Evolutionary conservation across 2,329 filamentous ascomycete genomes (phyloP).

Genomic region (Hypoxylon sp.): DNA sequence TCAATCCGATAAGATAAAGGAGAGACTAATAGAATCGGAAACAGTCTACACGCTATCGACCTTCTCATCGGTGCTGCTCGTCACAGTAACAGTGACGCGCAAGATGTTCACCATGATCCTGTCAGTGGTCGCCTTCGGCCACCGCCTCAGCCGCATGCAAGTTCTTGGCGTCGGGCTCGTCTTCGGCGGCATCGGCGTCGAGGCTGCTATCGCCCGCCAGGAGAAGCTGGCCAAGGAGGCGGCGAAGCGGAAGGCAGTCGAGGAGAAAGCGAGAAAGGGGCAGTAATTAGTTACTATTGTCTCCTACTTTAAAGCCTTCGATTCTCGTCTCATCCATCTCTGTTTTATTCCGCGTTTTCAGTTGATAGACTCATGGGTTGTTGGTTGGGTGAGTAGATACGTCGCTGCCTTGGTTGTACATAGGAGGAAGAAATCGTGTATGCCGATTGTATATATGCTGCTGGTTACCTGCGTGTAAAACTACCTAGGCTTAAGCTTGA

Average conservation of each 20-base stretch:
- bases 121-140: slow-evolving; percentile 94
- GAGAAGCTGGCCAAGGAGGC: slow-evolving; percentile 88
- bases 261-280: slow-evolving; percentile 53
- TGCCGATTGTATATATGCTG: slow-evolving; percentile 16
- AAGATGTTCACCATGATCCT: slow-evolving; percentile 99
- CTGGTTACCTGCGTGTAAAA: neutral
- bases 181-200: slow-evolving; percentile 94
- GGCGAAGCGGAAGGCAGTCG: slow-evolving; percentile 67
- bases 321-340: neutral
- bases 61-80: slow-evolving; percentile 91
- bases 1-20: neutral
- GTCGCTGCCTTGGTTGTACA: slow-evolving; percentile 6
- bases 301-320: neutral
- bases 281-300: slow-evolving; percentile 25
- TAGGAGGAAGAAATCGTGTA: neutral
- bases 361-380: neutral
- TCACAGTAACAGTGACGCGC: slow-evolving; percentile 95
- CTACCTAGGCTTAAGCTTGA: neutral
- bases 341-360: neutral
- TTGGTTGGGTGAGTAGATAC: neutral
- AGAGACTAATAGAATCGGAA: slow-evolving; percentile 40
- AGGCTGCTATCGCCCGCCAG: slow-evolving; percentile 82
- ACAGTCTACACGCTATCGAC: slow-evolving; percentile 90
- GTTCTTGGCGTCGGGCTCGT: slow-evolving; percentile 94
- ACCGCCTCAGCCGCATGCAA: slow-evolving; percentile 88